Conservation (phyloP, 2,329 filamentous ascomycete species). For the Penicillium sclerotigenum region DNA sequence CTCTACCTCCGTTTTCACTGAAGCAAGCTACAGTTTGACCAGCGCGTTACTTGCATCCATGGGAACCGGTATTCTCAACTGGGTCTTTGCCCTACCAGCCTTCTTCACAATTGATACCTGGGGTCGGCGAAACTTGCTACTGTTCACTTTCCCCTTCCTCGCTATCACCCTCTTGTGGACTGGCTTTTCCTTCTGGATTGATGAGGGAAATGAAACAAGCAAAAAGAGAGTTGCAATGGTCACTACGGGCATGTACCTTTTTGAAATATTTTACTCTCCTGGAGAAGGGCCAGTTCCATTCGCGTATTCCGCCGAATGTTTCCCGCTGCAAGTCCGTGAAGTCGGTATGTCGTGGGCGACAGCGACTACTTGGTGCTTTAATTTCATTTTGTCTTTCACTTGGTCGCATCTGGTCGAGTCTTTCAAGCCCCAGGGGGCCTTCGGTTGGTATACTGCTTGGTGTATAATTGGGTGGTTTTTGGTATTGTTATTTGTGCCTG, state of each 20-base stretch:
- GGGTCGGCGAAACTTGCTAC: slow-evolving; percentile 60
- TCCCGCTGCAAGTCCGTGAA: slow-evolving; percentile 60
- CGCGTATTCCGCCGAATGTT: slow-evolving; percentile 63
- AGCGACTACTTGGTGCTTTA: slow-evolving; percentile 56
- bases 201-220: slow-evolving; percentile 25
- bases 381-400: slow-evolving; percentile 53
- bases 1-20: slow-evolving; percentile 59
- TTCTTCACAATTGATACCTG: slow-evolving; percentile 66
- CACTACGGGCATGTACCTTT: slow-evolving; percentile 46
- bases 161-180: slow-evolving; percentile 48
- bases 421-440: slow-evolving; percentile 53
- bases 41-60: slow-evolving; percentile 59
- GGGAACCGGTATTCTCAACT: slow-evolving; percentile 64
- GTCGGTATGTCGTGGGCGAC: slow-evolving; percentile 60
- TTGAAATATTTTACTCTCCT: slow-evolving; percentile 53
- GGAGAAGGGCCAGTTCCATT: slow-evolving; percentile 63
- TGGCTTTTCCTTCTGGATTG: slow-evolving; percentile 53
- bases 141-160: slow-evolving; percentile 63
- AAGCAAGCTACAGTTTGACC: slow-evolving; percentile 52
- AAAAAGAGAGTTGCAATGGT: slow-evolving; percentile 42
- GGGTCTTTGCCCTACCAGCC: slow-evolving; percentile 62
- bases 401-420: slow-evolving; percentile 50
- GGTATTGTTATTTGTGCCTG: slow-evolving; percentile 52
- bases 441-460: slow-evolving; percentile 57
- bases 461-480: slow-evolving; percentile 54